Evolutionary conservation across 768 basidiomycete genomes (phyloP).

Genomic region (Pulveroboletus ravenelii): DNA sequence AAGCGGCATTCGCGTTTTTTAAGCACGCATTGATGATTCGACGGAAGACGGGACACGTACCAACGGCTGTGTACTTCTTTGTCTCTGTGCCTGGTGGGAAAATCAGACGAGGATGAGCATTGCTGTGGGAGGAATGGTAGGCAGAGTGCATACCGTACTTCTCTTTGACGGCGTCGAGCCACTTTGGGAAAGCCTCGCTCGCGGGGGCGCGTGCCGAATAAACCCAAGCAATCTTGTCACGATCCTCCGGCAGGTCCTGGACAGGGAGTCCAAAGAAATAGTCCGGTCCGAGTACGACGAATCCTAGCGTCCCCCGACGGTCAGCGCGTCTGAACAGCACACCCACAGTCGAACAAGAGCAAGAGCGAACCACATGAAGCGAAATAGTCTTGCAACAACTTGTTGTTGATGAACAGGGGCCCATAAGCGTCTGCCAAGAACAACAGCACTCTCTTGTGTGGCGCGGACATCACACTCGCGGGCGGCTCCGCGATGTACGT

Average conservation of each 20-base stretch:
- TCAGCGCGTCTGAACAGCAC: not conserved
- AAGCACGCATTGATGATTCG: no score
- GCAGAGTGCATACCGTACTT: conserved; percentile 36
- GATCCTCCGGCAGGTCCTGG: conserved; percentile 28
- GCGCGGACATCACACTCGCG: no score
- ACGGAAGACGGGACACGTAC: conserved; percentile 21
- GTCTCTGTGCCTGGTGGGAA: conserved; percentile 23
- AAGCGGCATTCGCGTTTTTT: no score
- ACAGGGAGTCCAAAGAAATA: conserved; percentile 53
- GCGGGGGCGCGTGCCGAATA: conserved; percentile 30
- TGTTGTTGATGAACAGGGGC: no score
- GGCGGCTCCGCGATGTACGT: no score
- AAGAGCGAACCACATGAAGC: conserved; percentile 35
- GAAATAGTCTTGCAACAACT: no score
- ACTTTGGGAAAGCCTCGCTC: conserved; percentile 38
- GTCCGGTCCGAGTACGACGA: conserved; percentile 53
- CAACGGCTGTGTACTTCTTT: conserved; percentile 40
- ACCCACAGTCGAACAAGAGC: not conserved
- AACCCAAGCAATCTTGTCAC: conserved; percentile 39
- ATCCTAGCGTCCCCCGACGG: conserved; percentile 35
- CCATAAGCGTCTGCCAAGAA: no score
- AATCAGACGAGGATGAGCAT: not conserved
- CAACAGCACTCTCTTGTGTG: no score
- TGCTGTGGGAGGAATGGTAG: not conserved
- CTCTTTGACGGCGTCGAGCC: conserved; percentile 47